Percentiles rank a stretch among this genome's conserved stretches.
Evolutionary conservation across 2,329 filamentous ascomycete genomes (phyloP).

Genomic region (Xylariaceae sp.): DNA sequence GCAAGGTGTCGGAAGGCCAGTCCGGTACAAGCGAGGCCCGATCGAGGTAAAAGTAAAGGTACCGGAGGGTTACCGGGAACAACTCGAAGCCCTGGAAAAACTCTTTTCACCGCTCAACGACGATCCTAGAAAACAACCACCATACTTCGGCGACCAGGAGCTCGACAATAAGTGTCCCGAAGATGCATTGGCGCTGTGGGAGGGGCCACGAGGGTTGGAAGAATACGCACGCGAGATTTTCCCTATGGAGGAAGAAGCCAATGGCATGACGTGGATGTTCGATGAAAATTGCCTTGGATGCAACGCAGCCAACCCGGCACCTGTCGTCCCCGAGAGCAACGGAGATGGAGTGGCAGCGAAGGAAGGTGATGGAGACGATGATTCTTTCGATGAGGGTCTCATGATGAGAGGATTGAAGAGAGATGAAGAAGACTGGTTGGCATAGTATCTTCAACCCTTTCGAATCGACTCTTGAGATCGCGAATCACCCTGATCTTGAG

Average conservation of each 20-base stretch:
- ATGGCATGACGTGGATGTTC: conserved; percentile 89
- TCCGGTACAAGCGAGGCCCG: conserved; percentile 69
- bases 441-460: conserved; percentile 9
- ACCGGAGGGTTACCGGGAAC: conserved; percentile 80
- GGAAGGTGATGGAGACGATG: conserved; percentile 41
- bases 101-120: conserved; percentile 49
- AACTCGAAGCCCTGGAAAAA: conserved; percentile 65
- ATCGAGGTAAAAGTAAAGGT: conserved; percentile 84
- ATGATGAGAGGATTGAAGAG: conserved; percentile 53
- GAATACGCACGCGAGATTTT: conserved; percentile 95
- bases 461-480: not conserved
- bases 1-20: conserved; percentile 69
- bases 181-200: conserved; percentile 79
- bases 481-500: not conserved
- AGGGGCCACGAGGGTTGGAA: conserved; percentile 82
- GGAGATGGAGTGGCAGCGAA: conserved; percentile 33
- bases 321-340: conserved; percentile 44
- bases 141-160: conserved; percentile 55
- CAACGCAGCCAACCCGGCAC: conserved; percentile 32
- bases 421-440: conserved; percentile 56
- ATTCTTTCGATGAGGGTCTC: conserved; percentile 53
- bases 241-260: conserved; percentile 87
- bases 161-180: conserved; percentile 62
- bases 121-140: conserved; percentile 53
- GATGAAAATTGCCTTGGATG: conserved; percentile 41